phyloP scores from a whole-genome alignment of 2,329 filamentous ascomycete genomes.

The Elsinoe necatrix region DNA sequence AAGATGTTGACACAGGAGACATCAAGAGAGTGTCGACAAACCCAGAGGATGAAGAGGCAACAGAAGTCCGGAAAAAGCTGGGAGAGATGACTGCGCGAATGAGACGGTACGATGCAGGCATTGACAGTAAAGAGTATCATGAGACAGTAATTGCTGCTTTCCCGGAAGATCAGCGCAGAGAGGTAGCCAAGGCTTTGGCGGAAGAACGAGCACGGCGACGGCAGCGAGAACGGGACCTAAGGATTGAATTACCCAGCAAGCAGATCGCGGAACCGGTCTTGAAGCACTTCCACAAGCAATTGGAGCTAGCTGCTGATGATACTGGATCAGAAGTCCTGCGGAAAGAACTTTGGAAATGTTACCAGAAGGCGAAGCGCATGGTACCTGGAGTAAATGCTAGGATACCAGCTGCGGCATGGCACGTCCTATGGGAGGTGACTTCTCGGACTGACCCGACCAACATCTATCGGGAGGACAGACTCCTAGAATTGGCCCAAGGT shows the following conservation, averaged over 20 bases:
- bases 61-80: conserved; percentile 18
- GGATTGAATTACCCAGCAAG: conserved; percentile 16
- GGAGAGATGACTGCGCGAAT: conserved; percentile 18
- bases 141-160: conserved; percentile 18
- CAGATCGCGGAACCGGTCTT: conserved; percentile 16
- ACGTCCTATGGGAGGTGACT: conserved; percentile 29
- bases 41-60: conserved; percentile 18
- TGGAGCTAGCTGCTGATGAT: conserved; percentile 13
- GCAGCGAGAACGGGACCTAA: conserved; percentile 12
- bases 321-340: neutral
- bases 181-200: conserved; percentile 15
- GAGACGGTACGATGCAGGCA: conserved; percentile 13
- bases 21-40: conserved; percentile 16
- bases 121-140: conserved; percentile 15
- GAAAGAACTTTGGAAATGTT: conserved; percentile 28
- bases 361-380: conserved; percentile 22
- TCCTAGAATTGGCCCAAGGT: conserved; percentile 26
- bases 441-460: conserved; percentile 19
- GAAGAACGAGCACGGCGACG: conserved; percentile 13
- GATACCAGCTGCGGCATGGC: conserved; percentile 28
- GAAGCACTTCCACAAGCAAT: conserved; percentile 17
- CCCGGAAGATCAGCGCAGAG: conserved; percentile 15
- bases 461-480: conserved; percentile 19
- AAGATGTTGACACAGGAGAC: conserved; percentile 19
- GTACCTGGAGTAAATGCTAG: conserved; percentile 20